phyloP scores from a whole-genome alignment of 306 rosid genomes.

The Corylus americana region DNA sequence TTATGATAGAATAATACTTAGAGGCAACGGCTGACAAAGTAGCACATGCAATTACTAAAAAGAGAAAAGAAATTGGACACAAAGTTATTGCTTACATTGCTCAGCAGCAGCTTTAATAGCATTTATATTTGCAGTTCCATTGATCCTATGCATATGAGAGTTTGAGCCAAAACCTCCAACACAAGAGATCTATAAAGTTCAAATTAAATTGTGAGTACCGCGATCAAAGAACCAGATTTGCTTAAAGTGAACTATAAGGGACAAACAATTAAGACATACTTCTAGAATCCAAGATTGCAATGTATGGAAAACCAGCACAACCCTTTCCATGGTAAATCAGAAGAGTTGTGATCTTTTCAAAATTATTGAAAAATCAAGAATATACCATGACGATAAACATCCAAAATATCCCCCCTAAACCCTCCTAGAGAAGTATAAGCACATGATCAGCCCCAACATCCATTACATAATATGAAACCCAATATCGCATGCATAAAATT shows the following conservation, averaged over 20 bases:
- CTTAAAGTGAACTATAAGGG: neutral
- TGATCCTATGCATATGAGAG: constrained; percentile 5
- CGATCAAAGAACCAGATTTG: neutral
- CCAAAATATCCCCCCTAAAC: neutral
- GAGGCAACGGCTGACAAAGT: neutral
- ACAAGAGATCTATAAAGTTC: constrained; percentile 6
- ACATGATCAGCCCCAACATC: neutral
- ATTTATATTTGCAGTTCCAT: constrained; percentile 11
- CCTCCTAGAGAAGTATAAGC: neutral
- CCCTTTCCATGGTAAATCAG: neutral
- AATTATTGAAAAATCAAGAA: too few species aligned
- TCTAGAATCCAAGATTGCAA: neutral
- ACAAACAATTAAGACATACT: neutral
- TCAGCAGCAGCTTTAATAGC: constrained; percentile 9
- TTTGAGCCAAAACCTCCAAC: constrained; percentile 10
- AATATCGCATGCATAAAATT: too few species aligned
- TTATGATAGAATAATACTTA: neutral
- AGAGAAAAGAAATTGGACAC: neutral
- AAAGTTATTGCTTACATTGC: neutral
- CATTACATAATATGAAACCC: neutral
- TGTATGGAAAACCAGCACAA: neutral
- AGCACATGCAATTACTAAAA: neutral
- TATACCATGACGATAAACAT: neutral
- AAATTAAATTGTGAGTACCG: neutral
- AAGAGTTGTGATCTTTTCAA: neutral